A percentile compares a stretch with the other conserved stretches of the same genome.
These are phyloP conservation scores for Pulveroboletus frians DNA, from an alignment of 768 basidiomycete genomes.

Conservation along the genomic window DNA sequence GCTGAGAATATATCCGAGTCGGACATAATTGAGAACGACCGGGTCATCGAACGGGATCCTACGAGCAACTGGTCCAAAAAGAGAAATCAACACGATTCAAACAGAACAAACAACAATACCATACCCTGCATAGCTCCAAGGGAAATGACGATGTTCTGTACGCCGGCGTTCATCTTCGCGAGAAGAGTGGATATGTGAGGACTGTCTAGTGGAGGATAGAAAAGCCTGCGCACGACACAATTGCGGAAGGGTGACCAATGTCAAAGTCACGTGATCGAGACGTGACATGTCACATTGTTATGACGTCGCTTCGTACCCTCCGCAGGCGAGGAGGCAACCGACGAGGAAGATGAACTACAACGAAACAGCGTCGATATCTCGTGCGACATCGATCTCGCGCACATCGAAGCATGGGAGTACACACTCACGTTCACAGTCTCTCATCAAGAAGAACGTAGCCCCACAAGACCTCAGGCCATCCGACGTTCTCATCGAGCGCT, in stretches of 20 bases:
- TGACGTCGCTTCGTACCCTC: conserved; percentile 20
- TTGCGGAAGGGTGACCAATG: not conserved
- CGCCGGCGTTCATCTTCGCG: conserved; percentile 61
- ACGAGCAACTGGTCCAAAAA: conserved; percentile 62
- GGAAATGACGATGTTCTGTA: conserved; percentile 83
- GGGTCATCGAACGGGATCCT: conserved; percentile 91
- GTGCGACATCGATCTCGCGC: conserved; percentile 69
- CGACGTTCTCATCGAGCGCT: conserved; percentile 94
- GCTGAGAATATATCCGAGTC: conserved; percentile 72
- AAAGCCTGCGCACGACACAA: not conserved
- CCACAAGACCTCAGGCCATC: conserved; percentile 87
- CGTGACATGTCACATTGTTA: conserved; percentile 16
- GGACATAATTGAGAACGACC: conserved; percentile 71
- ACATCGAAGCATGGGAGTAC: conserved; percentile 63
- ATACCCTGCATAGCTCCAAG: conserved; percentile 90
- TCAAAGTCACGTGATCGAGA: conserved; percentile 7
- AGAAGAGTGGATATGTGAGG: conserved; percentile 6
- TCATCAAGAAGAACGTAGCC: conserved; percentile 93
- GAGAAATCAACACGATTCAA: not conserved
- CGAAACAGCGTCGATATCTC: conserved; percentile 52
- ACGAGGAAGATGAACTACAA: conserved; percentile 30
- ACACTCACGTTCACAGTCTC: conserved; percentile 71
- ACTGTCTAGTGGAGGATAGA: conserved; percentile 12
- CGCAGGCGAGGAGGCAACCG: not conserved
- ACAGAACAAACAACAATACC: conserved; percentile 5